phyloP scores from a whole-genome alignment of 2,329 filamentous ascomycete species.

The Cladosporium phlei region DNA sequence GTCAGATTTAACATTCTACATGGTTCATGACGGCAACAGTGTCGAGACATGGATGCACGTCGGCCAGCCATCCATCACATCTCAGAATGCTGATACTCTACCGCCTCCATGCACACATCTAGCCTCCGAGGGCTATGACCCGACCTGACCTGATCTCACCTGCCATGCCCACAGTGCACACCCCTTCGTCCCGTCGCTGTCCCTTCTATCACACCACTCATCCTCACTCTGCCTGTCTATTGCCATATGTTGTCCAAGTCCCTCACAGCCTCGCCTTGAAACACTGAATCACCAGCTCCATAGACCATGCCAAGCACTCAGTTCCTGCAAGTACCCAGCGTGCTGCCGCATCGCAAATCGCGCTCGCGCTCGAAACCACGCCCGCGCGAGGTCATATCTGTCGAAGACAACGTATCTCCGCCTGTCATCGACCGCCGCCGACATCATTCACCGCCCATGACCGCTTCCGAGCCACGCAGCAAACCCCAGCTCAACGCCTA shows the following conservation, averaged over 20 bases:
- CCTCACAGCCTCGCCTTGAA: not conserved
- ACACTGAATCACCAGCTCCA: not conserved
- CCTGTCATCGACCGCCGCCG: constrained; percentile 19
- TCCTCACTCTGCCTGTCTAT: not conserved
- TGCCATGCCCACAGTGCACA: not conserved
- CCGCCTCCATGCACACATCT: too few species aligned
- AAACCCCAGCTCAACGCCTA: constrained; percentile 9
- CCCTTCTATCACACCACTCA: too few species aligned
- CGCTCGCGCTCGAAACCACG: constrained; percentile 31
- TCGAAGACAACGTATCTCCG: constrained; percentile 20
- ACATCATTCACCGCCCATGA: constrained; percentile 20
- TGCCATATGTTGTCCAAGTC: not conserved
- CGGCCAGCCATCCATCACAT: constrained; percentile 5
- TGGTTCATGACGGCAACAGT: too few species aligned
- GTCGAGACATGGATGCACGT: too few species aligned
- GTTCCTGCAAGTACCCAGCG: constrained; percentile 36
- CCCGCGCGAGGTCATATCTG: constrained; percentile 20
- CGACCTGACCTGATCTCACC: not conserved
- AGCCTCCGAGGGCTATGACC: constrained; percentile 3
- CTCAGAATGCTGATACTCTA: too few species aligned
- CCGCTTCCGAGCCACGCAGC: constrained; percentile 11
- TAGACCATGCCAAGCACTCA: constrained; percentile 25
- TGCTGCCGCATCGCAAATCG: constrained; percentile 28
- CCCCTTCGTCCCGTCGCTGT: too few species aligned
- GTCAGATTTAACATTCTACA: too few species aligned